A percentile compares a stretch with the other conserved stretches of the same genome.
Evolutionary conservation across 2,329 filamentous ascomycete species (phyloP).

Genomic region (Orbilia oligospora): DNA sequence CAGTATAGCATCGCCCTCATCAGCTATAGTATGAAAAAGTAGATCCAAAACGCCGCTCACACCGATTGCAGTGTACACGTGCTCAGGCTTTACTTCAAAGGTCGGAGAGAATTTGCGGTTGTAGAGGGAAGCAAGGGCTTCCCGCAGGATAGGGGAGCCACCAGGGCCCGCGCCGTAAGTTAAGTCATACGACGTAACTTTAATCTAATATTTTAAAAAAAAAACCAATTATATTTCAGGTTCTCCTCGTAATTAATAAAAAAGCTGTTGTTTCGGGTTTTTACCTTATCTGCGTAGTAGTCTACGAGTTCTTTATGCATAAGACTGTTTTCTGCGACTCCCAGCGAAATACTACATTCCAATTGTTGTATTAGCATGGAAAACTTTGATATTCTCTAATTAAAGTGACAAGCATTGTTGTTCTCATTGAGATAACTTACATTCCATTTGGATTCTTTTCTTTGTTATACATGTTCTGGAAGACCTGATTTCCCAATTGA

Average conservation of each 20-base stretch:
- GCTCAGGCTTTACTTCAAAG: slow-evolving; percentile 50
- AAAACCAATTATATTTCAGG: not conserved
- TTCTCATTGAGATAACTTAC: slow-evolving; percentile 33
- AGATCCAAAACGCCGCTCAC: slow-evolving; percentile 55
- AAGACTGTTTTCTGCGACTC: slow-evolving; percentile 62
- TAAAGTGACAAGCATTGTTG: not conserved
- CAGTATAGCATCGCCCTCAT: slow-evolving; percentile 61
- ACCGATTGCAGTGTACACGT: slow-evolving; percentile 58
- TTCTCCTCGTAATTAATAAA: not conserved
- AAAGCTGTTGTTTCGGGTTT: not conserved
- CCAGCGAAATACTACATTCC: slow-evolving; percentile 56
- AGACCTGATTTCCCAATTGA: slow-evolving; percentile 15
- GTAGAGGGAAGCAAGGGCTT: slow-evolving; percentile 55
- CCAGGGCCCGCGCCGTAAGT: slow-evolving; percentile 61
- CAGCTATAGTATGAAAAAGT: slow-evolving; percentile 59
- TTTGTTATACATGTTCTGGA: slow-evolving; percentile 60
- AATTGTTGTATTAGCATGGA: slow-evolving; percentile 1
- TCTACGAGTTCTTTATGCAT: slow-evolving; percentile 60
- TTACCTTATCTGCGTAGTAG: slow-evolving; percentile 60
- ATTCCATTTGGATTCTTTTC: slow-evolving; percentile 62
- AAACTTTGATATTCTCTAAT: not conserved
- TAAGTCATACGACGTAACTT: slow-evolving; percentile 38
- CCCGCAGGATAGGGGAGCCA: slow-evolving; percentile 54
- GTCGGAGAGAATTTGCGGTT: slow-evolving; percentile 61
- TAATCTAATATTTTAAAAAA: slow-evolving; percentile 51